Evolutionary conservation across 2,329 filamentous ascomycete genomes (phyloP).

Genomic region (Metarhizium album): DNA sequence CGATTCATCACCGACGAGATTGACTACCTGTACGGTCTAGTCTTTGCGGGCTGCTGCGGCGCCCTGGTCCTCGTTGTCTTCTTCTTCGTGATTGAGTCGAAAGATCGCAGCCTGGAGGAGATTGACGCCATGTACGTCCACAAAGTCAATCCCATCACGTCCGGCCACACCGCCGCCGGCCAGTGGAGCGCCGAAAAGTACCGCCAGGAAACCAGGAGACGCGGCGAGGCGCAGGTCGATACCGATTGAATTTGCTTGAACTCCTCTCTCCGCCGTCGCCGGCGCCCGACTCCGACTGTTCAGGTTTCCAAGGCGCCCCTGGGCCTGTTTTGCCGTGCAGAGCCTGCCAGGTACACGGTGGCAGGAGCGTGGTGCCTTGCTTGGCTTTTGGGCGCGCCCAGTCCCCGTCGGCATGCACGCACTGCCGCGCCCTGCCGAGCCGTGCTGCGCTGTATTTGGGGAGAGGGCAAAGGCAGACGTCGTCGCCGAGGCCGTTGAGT

Average conservation of each 20-base stretch:
- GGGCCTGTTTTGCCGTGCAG: background rate
- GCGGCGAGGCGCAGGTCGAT: constrained; percentile 1
- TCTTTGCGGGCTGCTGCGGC: constrained; percentile 59
- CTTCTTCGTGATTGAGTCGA: constrained; percentile 66
- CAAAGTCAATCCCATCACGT: constrained; percentile 38
- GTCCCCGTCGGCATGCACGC: no score
- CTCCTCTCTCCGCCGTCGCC: no score
- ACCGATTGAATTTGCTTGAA: background rate
- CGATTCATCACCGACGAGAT: constrained; percentile 64
- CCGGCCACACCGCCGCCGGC: constrained; percentile 11
- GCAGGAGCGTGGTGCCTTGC: no score
- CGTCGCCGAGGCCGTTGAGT: no score
- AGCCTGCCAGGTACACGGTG: background rate
- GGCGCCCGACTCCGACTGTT: no score
- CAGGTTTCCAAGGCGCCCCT: no score
- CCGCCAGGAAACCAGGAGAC: constrained; percentile 3
- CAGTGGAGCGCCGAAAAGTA: constrained; percentile 14
- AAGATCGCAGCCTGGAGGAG: constrained; percentile 62
- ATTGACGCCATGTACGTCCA: constrained; percentile 65
- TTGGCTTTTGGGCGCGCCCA: no score
- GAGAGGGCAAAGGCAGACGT: no score
- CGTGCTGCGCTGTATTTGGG: no score
- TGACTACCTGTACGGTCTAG: constrained; percentile 58
- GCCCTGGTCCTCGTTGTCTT: constrained; percentile 55
- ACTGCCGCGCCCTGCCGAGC: no score